phyloP scores from a whole-genome alignment of 306 rosid species.

The Rubus parviflorus region DNA sequence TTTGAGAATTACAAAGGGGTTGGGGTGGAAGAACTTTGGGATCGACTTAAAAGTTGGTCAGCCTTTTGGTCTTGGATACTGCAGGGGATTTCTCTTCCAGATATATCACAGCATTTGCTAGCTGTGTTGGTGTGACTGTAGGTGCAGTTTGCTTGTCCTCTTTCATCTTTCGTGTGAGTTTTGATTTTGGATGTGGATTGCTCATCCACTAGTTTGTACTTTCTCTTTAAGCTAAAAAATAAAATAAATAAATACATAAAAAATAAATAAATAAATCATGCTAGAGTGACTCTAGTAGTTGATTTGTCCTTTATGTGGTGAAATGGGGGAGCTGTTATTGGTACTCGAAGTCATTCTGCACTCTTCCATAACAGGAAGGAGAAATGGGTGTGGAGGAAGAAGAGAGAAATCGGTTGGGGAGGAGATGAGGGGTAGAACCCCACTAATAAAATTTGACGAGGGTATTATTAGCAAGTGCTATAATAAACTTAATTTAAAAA shows the following conservation, averaged over 20 bases:
- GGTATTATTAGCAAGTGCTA: neutral
- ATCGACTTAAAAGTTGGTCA: neutral
- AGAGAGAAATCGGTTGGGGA: neutral
- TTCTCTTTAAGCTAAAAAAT: neutral
- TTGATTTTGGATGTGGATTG: neutral
- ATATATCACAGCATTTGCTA: neutral
- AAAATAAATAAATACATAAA: neutral
- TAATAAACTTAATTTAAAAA: neutral
- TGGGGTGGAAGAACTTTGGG: neutral
- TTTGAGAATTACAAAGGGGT: neutral
- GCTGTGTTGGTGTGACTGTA: neutral
- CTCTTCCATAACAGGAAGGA: too few relatives aligned
- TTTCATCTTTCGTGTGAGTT: neutral
- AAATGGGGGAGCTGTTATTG: neutral
- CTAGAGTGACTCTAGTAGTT: neutral
- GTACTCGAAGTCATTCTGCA: neutral
- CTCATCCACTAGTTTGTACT: neutral
- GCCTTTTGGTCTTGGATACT: neutral
- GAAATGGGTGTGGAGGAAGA: too few relatives aligned
- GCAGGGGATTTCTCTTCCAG: neutral
- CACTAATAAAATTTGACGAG: neutral
- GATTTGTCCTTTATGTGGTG: neutral
- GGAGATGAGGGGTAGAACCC: neutral
- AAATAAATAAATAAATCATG: neutral
- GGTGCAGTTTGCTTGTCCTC: neutral